These are phyloP conservation scores for Rhodotorula paludigena DNA, from an alignment of 768 basidiomycete species.

Conservation along the genomic window DNA sequence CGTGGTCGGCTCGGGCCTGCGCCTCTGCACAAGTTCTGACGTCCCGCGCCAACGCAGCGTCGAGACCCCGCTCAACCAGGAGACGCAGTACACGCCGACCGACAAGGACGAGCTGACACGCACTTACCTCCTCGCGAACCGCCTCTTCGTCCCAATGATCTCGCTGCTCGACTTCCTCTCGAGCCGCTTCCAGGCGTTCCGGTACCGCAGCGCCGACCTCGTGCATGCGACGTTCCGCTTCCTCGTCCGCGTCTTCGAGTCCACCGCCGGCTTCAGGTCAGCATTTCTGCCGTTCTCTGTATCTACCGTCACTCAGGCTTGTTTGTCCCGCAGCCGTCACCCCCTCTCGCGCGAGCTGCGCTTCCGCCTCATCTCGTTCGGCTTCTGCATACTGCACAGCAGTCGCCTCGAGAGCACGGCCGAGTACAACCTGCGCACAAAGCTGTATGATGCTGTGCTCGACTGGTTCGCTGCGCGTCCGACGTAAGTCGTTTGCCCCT, in stretches of 20 bases:
- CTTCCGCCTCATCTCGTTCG: constrained; percentile 85
- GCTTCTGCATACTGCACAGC: constrained; percentile 83
- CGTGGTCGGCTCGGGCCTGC: constrained; percentile 43
- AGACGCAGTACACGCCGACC: constrained; percentile 82
- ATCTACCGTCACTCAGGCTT: not conserved
- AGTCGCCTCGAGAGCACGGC: constrained; percentile 77
- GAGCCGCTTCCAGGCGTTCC: constrained; percentile 86
- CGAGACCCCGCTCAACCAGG: constrained; percentile 77
- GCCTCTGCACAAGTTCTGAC: not conserved
- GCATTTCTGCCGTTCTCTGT: constrained; percentile 7
- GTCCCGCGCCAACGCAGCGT: constrained; percentile 55
- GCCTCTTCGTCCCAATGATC: constrained; percentile 74
- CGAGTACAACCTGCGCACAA: constrained; percentile 68
- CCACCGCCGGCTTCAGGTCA: constrained; percentile 70
- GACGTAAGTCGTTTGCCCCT: not conserved
- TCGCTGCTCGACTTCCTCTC: constrained; percentile 76
- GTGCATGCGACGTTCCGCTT: constrained; percentile 79
- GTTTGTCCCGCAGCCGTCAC: constrained; percentile 62
- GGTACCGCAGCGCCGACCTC: constrained; percentile 75
- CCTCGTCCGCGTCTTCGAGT: constrained; percentile 71
- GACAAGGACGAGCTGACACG: constrained; percentile 78
- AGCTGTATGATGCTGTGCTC: constrained; percentile 72
- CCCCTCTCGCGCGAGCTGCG: constrained; percentile 82
- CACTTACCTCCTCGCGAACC: constrained; percentile 62
- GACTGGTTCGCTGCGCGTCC: constrained; percentile 83